phyloP scores from a whole-genome alignment of 2,329 filamentous ascomycete species.

The Aspergillus sp. region DNA sequence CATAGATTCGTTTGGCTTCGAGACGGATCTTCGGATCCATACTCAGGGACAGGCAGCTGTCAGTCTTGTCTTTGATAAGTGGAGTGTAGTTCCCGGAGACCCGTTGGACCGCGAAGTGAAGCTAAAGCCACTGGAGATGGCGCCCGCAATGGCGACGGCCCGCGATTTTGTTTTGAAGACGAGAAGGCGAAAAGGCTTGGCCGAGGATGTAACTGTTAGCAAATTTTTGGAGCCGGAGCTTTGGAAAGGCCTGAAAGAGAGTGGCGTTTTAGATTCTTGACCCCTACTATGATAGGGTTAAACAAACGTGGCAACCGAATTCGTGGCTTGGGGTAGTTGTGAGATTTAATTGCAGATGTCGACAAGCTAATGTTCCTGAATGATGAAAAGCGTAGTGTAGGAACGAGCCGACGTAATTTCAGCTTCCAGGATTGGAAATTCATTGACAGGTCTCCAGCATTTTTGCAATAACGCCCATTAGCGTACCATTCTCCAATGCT shows the following conservation, averaged over 20 bases:
- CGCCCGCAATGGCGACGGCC: slow-evolving; percentile 82
- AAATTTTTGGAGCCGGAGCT: slow-evolving; percentile 96
- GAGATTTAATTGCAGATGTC: slow-evolving; percentile 13
- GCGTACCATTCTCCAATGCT: slow-evolving; percentile 86
- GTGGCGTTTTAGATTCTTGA: slow-evolving; percentile 73
- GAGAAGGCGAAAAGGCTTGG: slow-evolving; percentile 84
- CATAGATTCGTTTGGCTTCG: slow-evolving; percentile 96
- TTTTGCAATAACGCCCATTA: slow-evolving; percentile 84
- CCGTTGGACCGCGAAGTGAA: slow-evolving; percentile 86
- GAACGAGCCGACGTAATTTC: background rate
- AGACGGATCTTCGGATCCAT: slow-evolving; percentile 94
- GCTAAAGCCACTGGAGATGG: slow-evolving; percentile 80
- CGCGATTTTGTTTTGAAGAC: slow-evolving; percentile 98
- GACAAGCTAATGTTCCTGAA: background rate
- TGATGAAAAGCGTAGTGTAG: background rate
- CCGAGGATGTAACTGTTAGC: slow-evolving; percentile 91
- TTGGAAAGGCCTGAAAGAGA: slow-evolving; percentile 83
- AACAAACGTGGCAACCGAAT: slow-evolving; percentile 1
- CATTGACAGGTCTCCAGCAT: slow-evolving; percentile 85
- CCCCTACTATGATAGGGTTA: background rate
- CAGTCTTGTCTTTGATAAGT: slow-evolving; percentile 89
- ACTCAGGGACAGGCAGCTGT: slow-evolving; percentile 91
- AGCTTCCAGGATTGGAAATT: slow-evolving; percentile 10
- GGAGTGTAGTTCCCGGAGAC: slow-evolving; percentile 94
- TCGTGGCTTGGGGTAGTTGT: slow-evolving; percentile 19